phyloP scores from a whole-genome alignment of 768 basidiomycete species.

The Amanita phalloides region DNA sequence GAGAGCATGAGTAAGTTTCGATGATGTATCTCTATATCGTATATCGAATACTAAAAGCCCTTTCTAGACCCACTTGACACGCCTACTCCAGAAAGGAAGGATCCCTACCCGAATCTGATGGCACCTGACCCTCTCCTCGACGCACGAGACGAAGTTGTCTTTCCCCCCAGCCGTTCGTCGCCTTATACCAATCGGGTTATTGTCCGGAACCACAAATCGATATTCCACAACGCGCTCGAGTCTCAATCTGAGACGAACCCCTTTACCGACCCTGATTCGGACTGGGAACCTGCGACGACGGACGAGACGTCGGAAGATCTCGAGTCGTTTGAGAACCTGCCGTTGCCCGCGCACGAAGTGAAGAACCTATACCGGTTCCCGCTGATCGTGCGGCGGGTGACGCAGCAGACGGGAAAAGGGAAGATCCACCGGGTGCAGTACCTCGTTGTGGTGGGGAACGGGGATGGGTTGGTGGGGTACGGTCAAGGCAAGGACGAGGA shows the following conservation, averaged over 20 bases:
- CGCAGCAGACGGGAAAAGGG: constrained; percentile 91
- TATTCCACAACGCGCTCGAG: constrained; percentile 36
- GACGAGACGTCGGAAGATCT: constrained; percentile 21
- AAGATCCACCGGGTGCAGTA: constrained; percentile 58
- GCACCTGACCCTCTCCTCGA: constrained; percentile 51
- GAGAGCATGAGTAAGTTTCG: constrained; percentile 3
- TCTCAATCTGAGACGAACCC: constrained; percentile 18
- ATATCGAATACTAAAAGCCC: not conserved
- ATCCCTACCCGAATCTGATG: constrained; percentile 50
- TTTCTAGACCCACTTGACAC: not conserved
- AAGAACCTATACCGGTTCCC: constrained; percentile 27
- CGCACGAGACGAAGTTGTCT: constrained; percentile 39
- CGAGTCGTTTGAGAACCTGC: constrained; percentile 16
- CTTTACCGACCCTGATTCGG: constrained; percentile 17
- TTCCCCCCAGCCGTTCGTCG: constrained; percentile 39
- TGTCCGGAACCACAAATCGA: constrained; percentile 62
- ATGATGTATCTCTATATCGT: not conserved
- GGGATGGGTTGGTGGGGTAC: constrained; percentile 72
- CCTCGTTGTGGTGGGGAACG: constrained; percentile 72
- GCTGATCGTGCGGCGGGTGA: constrained; percentile 47
- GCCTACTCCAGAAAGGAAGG: not conserved
- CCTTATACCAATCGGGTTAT: constrained; percentile 54
- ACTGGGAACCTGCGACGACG: constrained; percentile 12
- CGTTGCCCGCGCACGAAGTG: constrained; percentile 12
- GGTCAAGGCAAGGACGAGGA: constrained; percentile 75